These are phyloP conservation scores for Coelastrella sp. DNA, from an alignment of 139 green algal species.

Conservation along the genomic window DNA sequence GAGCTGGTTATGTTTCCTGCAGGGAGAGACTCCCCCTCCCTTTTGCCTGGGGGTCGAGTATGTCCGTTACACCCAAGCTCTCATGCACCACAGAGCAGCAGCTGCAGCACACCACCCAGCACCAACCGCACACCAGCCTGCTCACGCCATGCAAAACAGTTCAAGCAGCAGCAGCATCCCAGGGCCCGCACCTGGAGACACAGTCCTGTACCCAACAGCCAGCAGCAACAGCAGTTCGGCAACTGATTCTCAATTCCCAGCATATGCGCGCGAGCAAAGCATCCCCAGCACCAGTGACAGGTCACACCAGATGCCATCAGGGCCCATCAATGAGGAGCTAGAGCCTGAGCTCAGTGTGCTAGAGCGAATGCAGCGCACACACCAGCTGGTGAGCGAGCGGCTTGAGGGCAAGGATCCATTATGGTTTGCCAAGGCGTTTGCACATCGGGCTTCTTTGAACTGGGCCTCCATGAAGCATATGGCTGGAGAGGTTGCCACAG, in stretches of 20 bases:
- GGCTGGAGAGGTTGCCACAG: conserved; percentile 3
- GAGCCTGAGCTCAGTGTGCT: neutral
- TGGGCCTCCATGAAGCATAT: conserved; percentile 16
- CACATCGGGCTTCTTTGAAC: conserved; percentile 18
- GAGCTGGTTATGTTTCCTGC: neutral
- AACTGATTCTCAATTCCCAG: neutral
- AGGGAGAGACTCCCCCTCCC: conserved; percentile 9
- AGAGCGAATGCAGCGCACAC: neutral
- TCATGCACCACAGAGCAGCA: conserved; percentile 34
- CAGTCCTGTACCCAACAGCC: neutral
- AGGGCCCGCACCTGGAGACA: neutral
- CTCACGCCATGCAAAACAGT: neutral
- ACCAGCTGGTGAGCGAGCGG: neutral
- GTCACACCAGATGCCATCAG: neutral
- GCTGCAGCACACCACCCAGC: neutral
- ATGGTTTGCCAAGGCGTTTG: conserved; percentile 48
- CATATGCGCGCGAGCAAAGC: neutral
- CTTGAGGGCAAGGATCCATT: conserved; percentile 36
- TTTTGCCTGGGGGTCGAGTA: conserved; percentile 40
- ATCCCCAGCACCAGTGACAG: conserved; percentile 33
- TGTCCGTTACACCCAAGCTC: conserved; percentile 33
- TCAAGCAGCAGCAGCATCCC: conserved; percentile 4
- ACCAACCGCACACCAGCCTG: no score
- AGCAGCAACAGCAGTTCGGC: neutral
- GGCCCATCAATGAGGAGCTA: neutral